Evolutionary conservation across 495 filamentous ascomycete genomes (phyloP), one percentile per base, ranked within the genome.

Genomic region (Lepidopterella palustris): DNA sequence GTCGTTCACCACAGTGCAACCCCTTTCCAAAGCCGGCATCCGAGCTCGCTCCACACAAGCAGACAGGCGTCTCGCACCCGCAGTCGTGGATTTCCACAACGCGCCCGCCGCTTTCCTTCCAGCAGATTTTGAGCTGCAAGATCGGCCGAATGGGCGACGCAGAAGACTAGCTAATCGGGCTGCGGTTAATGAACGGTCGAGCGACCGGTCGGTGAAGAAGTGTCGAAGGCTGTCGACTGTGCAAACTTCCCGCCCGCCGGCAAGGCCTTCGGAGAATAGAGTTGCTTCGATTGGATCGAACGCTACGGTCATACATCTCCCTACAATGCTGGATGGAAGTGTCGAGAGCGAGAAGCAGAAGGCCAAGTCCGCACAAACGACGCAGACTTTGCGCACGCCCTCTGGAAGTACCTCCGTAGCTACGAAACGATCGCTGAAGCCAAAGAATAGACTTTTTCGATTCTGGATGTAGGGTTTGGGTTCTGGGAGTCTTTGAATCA

Each of bases 31-130:
- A 26, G 48, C 50, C 5, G 60, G 55, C 32, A 47, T 56, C 20
- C 45, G 61, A 40, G 50, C 61, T 20, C 58, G 50, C 31, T 55
- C 65, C 35, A 47, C 62, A 39, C 24, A 25, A 1, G 45, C 59
- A 5, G 59, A 59, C 4, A 48, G 53, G 35, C 68, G 58, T 32
- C 63, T 53, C 25, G 58, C 63, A 5, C 63, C 59, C 9, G 64
- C 67, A 27, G 39, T 65, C 3, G 66, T 69, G n/a, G 70, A 70
- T 52, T 72, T 72, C 48, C 70, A 72, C 47, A 72, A 63, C 40
- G 56, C 68, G 1, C 68, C 68, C 11, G 59, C 63, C 15, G 71
- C 72, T 0, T 76, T 76, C 58, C 61, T 76, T 3, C 73, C 73
- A 0, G 68, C 64, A 13, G 73, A 73, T 45, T 74, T 76, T 57